Evolutionary conservation across 1,139 yeast genomes (phyloP).

Genomic region (Candida freyschussii): DNA sequence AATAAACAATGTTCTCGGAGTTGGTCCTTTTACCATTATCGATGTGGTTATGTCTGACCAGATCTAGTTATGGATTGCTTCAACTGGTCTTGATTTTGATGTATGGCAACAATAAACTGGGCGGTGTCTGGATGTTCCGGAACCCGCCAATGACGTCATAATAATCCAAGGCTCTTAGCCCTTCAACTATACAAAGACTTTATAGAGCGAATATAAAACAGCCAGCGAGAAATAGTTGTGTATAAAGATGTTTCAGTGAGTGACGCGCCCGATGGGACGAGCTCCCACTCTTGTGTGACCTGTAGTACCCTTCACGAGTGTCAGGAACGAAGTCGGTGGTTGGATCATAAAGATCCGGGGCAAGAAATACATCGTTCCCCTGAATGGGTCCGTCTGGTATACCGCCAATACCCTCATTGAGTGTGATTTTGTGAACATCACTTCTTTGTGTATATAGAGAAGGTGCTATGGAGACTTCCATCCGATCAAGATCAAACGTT

Average conservation of each 20-base stretch:
- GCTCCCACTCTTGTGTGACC: neutral
- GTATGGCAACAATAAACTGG: too few relatives aligned
- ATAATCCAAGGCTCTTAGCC: too few relatives aligned
- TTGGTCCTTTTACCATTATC: constrained; percentile 29
- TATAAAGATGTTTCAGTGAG: too few relatives aligned
- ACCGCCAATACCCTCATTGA: constrained; percentile 7
- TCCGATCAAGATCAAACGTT: constrained; percentile 62
- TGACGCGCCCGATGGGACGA: constrained; percentile 1
- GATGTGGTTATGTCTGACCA: constrained; percentile 12
- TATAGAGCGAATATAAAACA: too few relatives aligned
- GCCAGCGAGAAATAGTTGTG: too few relatives aligned
- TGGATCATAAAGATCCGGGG: constrained; percentile 13
- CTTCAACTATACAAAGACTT: too few relatives aligned
- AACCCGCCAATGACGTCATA: too few relatives aligned
- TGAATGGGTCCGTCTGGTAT: constrained; percentile 4
- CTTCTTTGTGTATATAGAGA: constrained; percentile 28
- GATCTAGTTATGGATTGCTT: too few relatives aligned
- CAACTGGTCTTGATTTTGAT: too few relatives aligned
- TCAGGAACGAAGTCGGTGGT: constrained; percentile 15
- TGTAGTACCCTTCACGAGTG: constrained; percentile 15
- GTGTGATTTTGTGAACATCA: constrained; percentile 9
- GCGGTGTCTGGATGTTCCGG: too few relatives aligned
- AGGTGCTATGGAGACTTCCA: constrained; percentile 59
- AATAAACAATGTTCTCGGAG: constrained; percentile 75
- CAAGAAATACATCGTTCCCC: constrained; percentile 7